Base-by-base conservation (phyloP, 176 grass and related monocot genomes). In the Eremochloa ophiuroides region DNA sequence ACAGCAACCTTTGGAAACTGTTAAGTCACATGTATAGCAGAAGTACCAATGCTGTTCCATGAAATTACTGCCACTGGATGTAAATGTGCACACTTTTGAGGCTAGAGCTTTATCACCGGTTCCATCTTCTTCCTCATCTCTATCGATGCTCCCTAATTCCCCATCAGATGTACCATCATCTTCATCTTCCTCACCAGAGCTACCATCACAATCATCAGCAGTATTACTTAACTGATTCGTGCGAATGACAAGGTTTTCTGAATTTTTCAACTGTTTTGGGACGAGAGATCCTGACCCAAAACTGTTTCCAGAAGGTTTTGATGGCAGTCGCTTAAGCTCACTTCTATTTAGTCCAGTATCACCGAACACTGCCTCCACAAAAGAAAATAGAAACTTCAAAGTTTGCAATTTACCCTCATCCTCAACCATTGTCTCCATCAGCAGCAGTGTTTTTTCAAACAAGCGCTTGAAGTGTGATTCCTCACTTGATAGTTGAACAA, bases 41-140 rank as follows among this genome's bases (percentile, higher is more conserved):
- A 98, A 98, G 69, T 98, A 98, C 95, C 95, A 98, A 91, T 98
- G 95, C 47, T 98, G 95, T 56, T 98, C 95, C 95, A 98, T 95
- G 81, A 98, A 98, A 81, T 98, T 98, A 69, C 95, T 98, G 28
- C 95, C 95, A 79, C 95, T 98, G 30, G 95, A 98, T 61, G 95
- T 98, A 85, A 98, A 98, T 73, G 95, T 95, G 87, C 95, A 98
- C 75, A 98, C 88, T 86, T 95, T 94, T 35, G 90, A 93, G 11
- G 92, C 92, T 74, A 98, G 71, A 76, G 83, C 84, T 74, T 90
- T 90, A 75, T 98, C 95, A 71, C 81, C 91, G 82, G 88, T 91
- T 83, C 80, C 89, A 74, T 98, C 92, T 55, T 98, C 95, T 76
- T 98, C 95, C 43, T 95, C 95, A 66, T 98, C 95, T 74, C 93